These are phyloP conservation scores for Psilocybe mexicana DNA, from an alignment of 1,284 basidiomycete species.

Conservation along the genomic window DNA sequence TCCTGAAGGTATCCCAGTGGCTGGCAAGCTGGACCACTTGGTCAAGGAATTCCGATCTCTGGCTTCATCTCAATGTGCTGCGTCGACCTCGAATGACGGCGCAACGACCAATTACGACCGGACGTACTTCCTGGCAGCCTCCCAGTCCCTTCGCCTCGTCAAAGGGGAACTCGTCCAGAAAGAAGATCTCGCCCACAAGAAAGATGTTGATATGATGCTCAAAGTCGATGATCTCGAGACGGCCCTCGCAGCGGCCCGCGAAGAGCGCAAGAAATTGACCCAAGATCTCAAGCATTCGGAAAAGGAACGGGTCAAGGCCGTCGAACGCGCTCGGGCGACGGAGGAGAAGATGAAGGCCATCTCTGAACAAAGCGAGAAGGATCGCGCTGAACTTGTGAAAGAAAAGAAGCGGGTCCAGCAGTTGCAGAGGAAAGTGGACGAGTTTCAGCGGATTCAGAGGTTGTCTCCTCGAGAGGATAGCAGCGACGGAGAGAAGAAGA, in stretches of 20 bases:
- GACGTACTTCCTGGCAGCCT: too few relatives aligned
- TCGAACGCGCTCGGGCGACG: constrained; percentile 4
- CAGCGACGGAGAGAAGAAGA: not conserved
- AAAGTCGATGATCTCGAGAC: not conserved
- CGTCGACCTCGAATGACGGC: too few relatives aligned
- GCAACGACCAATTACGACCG: too few relatives aligned
- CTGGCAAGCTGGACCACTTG: not conserved
- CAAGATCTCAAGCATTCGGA: constrained; percentile 7
- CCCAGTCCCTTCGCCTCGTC: too few relatives aligned
- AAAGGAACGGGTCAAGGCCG: not conserved
- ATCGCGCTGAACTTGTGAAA: not conserved
- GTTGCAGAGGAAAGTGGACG: constrained; percentile 5
- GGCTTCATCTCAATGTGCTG: not conserved
- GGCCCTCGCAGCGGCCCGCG: not conserved
- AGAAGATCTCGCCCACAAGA: not conserved
- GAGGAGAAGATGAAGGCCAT: constrained; percentile 6
- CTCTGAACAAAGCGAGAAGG: not conserved
- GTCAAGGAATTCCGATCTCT: not conserved
- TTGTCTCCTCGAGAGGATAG: not conserved
- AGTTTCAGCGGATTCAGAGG: not conserved
- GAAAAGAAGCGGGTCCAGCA: constrained; percentile 3
- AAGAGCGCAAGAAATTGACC: constrained; percentile 2
- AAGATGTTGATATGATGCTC: not conserved
- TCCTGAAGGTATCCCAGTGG: not conserved
- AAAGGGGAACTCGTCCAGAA: not conserved